A percentile compares a stretch with the other conserved stretches of the same genome.
Evolutionary conservation across 371 early-diverging fungal species (phyloP).

Genomic region (Batkoa obscura): DNA sequence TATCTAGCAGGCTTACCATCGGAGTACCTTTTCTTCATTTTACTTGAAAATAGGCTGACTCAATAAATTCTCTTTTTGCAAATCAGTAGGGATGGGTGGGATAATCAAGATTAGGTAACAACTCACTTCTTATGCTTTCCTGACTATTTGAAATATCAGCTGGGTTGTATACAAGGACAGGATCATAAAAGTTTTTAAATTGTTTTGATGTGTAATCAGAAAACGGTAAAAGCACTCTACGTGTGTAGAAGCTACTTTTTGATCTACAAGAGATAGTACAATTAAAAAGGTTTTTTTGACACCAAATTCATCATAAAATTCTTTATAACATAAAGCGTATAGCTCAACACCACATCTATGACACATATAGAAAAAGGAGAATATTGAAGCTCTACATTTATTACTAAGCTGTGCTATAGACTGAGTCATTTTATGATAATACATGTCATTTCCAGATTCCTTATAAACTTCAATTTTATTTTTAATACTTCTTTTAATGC

Average conservation of each 20-base stretch:
- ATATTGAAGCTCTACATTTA: conserved; percentile 19
- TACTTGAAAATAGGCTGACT: conserved; percentile 15
- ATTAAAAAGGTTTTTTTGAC: no score
- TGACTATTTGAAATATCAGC: conserved; percentile 5
- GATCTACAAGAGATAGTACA: background rate
- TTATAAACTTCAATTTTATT: background rate
- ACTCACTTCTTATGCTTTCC: background rate
- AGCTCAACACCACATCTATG: conserved; percentile 25
- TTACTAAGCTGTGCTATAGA: conserved; percentile 24
- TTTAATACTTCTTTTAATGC: background rate
- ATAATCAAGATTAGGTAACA: background rate
- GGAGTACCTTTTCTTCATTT: conserved; percentile 19
- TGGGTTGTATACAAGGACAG: conserved; percentile 17
- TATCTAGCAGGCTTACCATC: conserved; percentile 15
- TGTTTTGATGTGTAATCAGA: conserved; percentile 12
- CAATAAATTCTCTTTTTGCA: conserved; percentile 5
- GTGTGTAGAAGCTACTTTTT: background rate
- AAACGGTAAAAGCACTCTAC: conserved; percentile 16
- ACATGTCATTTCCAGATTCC: background rate
- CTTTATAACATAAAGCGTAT: conserved; percentile 26
- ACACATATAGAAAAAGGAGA: conserved; percentile 29
- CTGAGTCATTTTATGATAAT: background rate
- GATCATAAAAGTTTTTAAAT: conserved; percentile 6
- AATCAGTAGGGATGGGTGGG: background rate
- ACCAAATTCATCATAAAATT: conserved; percentile 8